Conservation (phyloP, 768 basidiomycete species). For the Chalciporus pseudorubinellus region DNA sequence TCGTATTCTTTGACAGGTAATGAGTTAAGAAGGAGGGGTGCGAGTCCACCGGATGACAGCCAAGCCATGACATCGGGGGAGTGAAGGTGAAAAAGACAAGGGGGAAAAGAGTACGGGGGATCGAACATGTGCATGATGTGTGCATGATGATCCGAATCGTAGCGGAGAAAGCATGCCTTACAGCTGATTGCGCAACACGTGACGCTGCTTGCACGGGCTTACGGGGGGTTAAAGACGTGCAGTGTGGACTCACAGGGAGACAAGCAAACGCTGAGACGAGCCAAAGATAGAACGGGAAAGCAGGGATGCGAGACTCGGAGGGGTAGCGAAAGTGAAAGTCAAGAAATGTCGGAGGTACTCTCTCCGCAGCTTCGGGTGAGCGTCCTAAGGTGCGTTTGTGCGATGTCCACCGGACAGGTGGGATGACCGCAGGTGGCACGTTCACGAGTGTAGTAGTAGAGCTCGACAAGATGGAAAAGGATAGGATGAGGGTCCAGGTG, state of each 20-base stretch:
- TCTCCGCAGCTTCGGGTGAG: no score
- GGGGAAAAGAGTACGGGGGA: background rate
- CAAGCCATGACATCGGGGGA: slow-evolving; percentile 1
- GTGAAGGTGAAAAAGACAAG: slow-evolving; percentile 1
- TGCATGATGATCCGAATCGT: background rate
- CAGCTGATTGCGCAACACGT: background rate
- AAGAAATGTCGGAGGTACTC: no score
- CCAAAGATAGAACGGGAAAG: background rate
- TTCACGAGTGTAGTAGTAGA: background rate
- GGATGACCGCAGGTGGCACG: background rate
- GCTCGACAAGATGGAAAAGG: background rate
- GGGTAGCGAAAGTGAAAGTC: background rate
- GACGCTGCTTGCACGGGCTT: background rate
- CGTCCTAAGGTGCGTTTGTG: no score
- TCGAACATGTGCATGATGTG: no score
- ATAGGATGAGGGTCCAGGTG: background rate
- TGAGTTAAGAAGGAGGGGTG: slow-evolving; percentile 15
- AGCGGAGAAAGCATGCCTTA: background rate
- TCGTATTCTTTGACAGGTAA: slow-evolving; percentile 2
- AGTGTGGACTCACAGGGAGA: background rate
- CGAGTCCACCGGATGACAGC: slow-evolving; percentile 1
- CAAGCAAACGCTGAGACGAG: background rate
- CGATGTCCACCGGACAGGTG: no score
- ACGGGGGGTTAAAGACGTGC: background rate
- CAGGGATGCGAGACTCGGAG: background rate